Percentiles rank a stretch among this genome's conserved stretches.
Evolutionary conservation across 1,139 yeast species (phyloP).

Genomic region (Blastobotrys buckinghamii): DNA sequence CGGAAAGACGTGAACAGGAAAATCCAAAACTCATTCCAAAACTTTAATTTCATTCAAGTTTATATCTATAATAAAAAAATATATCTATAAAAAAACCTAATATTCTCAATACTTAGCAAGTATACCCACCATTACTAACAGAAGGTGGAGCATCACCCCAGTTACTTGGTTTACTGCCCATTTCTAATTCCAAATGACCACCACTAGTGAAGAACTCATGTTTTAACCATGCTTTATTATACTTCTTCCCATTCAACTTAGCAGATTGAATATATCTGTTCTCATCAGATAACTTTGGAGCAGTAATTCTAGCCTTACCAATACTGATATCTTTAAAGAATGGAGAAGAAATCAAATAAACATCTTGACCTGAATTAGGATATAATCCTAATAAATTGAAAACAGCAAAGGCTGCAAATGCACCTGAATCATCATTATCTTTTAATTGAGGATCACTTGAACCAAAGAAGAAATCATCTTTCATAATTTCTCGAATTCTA

Average conservation of each 20-base stretch:
- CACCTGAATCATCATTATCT: conserved; percentile 41
- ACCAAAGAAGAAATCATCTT: conserved; percentile 25
- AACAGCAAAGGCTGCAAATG: conserved; percentile 40
- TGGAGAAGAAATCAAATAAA: conserved; percentile 36
- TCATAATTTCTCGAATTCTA: conserved; percentile 12
- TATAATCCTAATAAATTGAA: conserved; percentile 37
- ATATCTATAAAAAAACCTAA: background rate
- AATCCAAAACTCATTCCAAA: no score
- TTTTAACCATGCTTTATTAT: conserved; percentile 34
- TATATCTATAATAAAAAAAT: background rate
- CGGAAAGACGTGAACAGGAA: no score
- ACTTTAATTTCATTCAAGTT: no score
- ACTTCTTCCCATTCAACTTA: conserved; percentile 31
- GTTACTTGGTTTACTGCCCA: conserved; percentile 10
- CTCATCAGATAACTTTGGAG: conserved; percentile 28
- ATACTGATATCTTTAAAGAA: conserved; percentile 30
- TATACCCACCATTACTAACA: conserved; percentile 10
- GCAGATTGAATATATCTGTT: conserved; percentile 32
- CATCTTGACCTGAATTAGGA: conserved; percentile 38
- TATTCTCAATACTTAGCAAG: conserved; percentile 2
- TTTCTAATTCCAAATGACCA: conserved; percentile 20
- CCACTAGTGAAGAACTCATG: conserved; percentile 35
- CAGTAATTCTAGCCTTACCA: conserved; percentile 27
- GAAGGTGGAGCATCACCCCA: conserved; percentile 15
- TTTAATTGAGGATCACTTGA: conserved; percentile 33